Evolutionary conservation across 768 basidiomycete species (phyloP), one percentile per base, ranked within the genome.

Genomic region (Pleurotus citrinopileatus): DNA sequence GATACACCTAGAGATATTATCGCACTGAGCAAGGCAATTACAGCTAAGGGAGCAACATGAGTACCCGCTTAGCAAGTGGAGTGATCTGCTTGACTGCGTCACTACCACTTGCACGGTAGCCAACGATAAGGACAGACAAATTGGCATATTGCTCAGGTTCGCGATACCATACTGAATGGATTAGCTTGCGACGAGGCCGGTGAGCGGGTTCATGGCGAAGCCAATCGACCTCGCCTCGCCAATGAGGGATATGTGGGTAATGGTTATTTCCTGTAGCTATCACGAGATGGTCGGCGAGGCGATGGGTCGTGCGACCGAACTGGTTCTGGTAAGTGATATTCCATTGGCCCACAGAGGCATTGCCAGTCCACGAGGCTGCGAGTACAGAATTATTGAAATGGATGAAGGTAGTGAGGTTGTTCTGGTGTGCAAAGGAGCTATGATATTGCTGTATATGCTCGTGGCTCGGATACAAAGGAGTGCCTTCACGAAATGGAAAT

Each of bases 211-310:
- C 48, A 42, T 64, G 67, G 3, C 61, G 67, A 8, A 80, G 61
- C 83, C 84, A 84, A 4, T 67, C 68, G 2, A 78, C 71, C 50
- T 78, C 72, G 1, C 83, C 82, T 10, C 60, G 63, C 68, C 78
- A 83, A 4, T 59, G 57, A 4, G 75, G 75, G 1, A 73, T 67
- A 22, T 69, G 67, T 2, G 84, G 82, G 53, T 76, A 68, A 56
- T 81, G 81, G 54, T 82, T 77, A 55, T 79, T 79, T 3, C 83
- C 83, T n/a, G 67, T 74, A 20, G 80, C 80, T 28, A 81, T 73
- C 25, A 84, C 67, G 22, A 85, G 67, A 60, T 84, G 83, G 57
- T 84, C 76, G 59, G 78, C 79, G 2, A 52, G 54, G n/a, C 59
- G 62, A 3, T 61, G 59, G 7, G 45, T 61, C 32, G 61, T 54